Conservation (phyloP, 495 filamentous ascomycete genomes). For the Trichocladium uniseriatum region DNA sequence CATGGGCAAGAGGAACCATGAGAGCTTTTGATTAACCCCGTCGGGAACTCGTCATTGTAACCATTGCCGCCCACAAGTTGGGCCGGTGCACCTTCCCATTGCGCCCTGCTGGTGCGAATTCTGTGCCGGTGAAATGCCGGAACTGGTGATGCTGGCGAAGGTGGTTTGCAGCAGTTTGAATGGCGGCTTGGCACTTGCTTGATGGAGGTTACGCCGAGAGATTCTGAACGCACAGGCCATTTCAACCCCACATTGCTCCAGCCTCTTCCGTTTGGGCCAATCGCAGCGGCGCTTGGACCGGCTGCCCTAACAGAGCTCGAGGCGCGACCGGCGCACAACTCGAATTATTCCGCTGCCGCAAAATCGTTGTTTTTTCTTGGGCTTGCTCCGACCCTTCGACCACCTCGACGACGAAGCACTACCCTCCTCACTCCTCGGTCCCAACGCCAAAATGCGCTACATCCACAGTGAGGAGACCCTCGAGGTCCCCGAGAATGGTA, state of each 20-base stretch:
- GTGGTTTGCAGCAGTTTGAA: background rate
- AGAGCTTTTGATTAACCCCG: too few species aligned
- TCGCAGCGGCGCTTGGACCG: slow-evolving; percentile 7
- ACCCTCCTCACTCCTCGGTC: slow-evolving; percentile 27
- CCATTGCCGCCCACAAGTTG: too few species aligned
- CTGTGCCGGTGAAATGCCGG: background rate
- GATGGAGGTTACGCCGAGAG: background rate
- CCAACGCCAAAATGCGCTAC: slow-evolving; percentile 79
- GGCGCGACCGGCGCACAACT: slow-evolving; percentile 26
- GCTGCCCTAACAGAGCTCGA: slow-evolving; percentile 26
- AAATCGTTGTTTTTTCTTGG: slow-evolving; percentile 29
- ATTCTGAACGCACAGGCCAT: slow-evolving; percentile 13
- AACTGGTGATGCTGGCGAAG: background rate
- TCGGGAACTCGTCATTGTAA: too few species aligned
- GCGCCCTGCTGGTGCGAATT: too few species aligned
- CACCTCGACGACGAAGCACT: slow-evolving; percentile 30
- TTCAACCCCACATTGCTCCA: slow-evolving; percentile 10
- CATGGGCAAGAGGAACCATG: too few species aligned
- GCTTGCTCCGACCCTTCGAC: slow-evolving; percentile 24
- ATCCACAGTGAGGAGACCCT: slow-evolving; percentile 95
- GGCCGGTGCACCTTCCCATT: too few species aligned
- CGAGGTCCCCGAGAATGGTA: slow-evolving; percentile 92
- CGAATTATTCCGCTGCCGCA: slow-evolving; percentile 32
- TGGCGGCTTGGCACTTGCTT: background rate
- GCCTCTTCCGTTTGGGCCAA: slow-evolving; percentile 18